Conservation (phyloP, 108 stramenopile genomes). For the Halocafeteria seosinensis region DNA sequence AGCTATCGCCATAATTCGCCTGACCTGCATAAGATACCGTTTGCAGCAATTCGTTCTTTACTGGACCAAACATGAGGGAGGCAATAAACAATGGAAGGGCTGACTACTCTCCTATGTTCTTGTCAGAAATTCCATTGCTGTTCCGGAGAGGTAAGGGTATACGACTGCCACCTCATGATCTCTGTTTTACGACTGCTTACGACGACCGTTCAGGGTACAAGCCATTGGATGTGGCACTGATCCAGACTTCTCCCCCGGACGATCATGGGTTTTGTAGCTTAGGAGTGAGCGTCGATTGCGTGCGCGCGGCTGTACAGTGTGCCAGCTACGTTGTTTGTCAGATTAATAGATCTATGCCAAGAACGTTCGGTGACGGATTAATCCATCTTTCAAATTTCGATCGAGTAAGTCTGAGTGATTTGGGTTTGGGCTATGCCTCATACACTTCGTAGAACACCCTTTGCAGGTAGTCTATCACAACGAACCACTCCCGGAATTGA, state of each 20-base stretch:
- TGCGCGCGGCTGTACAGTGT: constrained; percentile 14
- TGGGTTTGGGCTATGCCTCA: no score
- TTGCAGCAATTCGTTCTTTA: constrained; percentile 6
- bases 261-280: constrained; percentile 19
- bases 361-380: constrained; percentile 16
- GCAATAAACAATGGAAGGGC: constrained; percentile 12
- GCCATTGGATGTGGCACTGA: constrained; percentile 18
- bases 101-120: constrained; percentile 19
- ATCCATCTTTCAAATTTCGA: constrained; percentile 20
- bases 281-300: constrained; percentile 16
- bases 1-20: neutral
- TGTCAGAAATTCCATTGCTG: constrained; percentile 19
- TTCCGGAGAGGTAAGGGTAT: no score
- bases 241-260: constrained; percentile 23
- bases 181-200: no score
- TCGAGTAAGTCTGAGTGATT: no score
- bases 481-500: neutral
- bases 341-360: constrained; percentile 17
- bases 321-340: constrained; percentile 8
- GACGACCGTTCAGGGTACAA: no score
- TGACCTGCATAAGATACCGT: neutral
- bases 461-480: neutral
- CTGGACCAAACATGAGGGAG: constrained; percentile 18
- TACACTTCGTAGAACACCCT: no score
- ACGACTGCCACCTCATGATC: no score